phyloP scores from a whole-genome alignment of 176 grass and related monocot genomes.

The Avena insularis region DNA sequence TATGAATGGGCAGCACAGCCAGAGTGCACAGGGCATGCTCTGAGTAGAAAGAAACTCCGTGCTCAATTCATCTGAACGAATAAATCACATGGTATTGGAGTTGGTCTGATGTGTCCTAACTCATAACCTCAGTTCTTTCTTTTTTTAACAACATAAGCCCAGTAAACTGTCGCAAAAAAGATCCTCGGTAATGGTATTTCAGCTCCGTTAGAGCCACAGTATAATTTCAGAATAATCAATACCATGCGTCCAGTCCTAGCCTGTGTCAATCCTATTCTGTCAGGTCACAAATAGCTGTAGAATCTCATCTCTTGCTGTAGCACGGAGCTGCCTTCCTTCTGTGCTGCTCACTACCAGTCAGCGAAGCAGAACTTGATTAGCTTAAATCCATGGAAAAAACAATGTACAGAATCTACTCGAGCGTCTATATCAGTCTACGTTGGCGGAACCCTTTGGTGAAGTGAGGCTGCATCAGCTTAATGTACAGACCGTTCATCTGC shows the following conservation, averaged over 20 bases:
- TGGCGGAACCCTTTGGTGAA: conserved; percentile 90
- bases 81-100: not conserved
- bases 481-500: conserved; percentile 88
- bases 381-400: not conserved
- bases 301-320: conserved; percentile 7
- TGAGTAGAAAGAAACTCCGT: not conserved
- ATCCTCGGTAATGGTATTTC: not conserved
- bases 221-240: not conserved
- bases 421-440: conserved; percentile 74
- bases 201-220: not conserved
- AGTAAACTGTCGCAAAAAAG: no score
- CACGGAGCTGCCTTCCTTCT: conserved; percentile 6
- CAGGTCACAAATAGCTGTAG: conserved; percentile 1
- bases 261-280: conserved; percentile 31
- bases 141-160: no score
- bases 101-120: not conserved
- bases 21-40: not conserved
- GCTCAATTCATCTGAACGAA: not conserved
- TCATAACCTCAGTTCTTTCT: not conserved
- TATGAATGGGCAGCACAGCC: not conserved
- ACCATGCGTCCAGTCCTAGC: not conserved
- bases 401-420: conserved; percentile 48
- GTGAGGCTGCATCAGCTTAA: conserved; percentile 98
- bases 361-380: conserved; percentile 26
- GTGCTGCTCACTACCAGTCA: not conserved